Base-by-base conservation (phyloP, 129 eudicot species). In the Smallanthus sonchifolius region DNA sequence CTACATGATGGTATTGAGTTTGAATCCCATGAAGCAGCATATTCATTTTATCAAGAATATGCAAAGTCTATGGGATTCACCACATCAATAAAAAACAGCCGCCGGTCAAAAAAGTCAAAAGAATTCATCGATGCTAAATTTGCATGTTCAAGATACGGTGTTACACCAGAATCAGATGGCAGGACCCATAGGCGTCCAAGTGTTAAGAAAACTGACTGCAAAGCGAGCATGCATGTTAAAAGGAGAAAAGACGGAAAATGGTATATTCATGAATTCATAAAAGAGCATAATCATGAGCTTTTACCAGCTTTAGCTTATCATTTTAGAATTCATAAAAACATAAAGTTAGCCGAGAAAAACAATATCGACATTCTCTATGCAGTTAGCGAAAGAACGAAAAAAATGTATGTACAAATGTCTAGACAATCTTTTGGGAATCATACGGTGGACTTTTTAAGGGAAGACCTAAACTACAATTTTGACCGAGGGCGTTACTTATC, bases 61-160 rank as follows among this genome's bases (percentile, higher is more conserved):
- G 85, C 85, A 19, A 81, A 81, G 13, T 81, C 84, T 19, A 81
- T 81, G 84, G 85, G 84, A 63, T 81, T 81, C 52, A 81, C 84
- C 9, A 81, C 84, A 35, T 81, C 84, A 2, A 81, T 81, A n/a
- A 81, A 81, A 76, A 81, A 81, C 68, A 75, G 81, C 37, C 81
- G 84, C 0, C 60, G 84, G 56, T 81, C 84, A 35, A 81, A 81
- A 16, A 81, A 81, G 61, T 75, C 84, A 2, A 75, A 75, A 52
- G 84, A 81, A 19, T 81, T 81, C 77, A 81, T 81, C 14, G 84
- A 81, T 64, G 84, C 84, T 52, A 81, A 81, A 43, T 81, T 81
- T 5, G 84, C 84, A 4, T 81, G 84, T 64, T 75, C 84, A 4
- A 42, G 84, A 42, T 81, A 81, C 16, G 84, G 84, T 24, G 37